Evolutionary conservation across 2,329 filamentous ascomycete genomes (phyloP), one percentile per base, ranked within the genome.

Genomic region (Penicillium rolfsii): DNA sequence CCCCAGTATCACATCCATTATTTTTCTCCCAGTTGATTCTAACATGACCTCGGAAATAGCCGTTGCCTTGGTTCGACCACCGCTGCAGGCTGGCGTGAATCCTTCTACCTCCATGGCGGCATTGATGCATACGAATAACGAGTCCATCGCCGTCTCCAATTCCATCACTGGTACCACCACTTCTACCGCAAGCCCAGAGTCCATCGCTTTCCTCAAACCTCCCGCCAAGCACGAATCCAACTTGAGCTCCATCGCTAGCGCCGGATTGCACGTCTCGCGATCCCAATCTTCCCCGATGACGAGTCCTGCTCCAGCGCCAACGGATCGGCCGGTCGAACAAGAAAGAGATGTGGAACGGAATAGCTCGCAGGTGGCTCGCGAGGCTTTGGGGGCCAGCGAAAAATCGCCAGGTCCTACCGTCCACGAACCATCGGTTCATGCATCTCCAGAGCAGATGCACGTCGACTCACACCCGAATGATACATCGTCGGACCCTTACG

Each of bases 251-350:
- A 78, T 79, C 60, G 77, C 77, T 45, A 78, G 74, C 63, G 77
- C 77, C 36, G 75, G 77, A n/a, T 60, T 79, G 52, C 76, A 77
- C 71, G 73, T 79, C 49, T 77, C 74, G 40, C 74, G 76, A 60
- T 74, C 74, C 36, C 70, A 74, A 14, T 67, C 77, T 45, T 67
- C 75, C 43, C 71, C 62, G 73, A 82, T 71, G 76, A 73, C 70
- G 67, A 78, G 69, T 76, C 81, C 71, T 84, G 90, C 76, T 83
- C 86, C 26, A 79, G 89, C 65, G 61, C 63, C 70, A 53, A 62
- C 64, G 56, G 74, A 75, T 63, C 71, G 71, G 55, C 69, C 67
- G 56, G 60, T 64, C 14, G 75, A 72, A 35, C 70, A 71, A 30
- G 75, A 75, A 35, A 71, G 71, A 57, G 73, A 74, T 35, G 54